Conservation (phyloP, 2,329 filamentous ascomycete species). For the Macrophomina phaseolina region DNA sequence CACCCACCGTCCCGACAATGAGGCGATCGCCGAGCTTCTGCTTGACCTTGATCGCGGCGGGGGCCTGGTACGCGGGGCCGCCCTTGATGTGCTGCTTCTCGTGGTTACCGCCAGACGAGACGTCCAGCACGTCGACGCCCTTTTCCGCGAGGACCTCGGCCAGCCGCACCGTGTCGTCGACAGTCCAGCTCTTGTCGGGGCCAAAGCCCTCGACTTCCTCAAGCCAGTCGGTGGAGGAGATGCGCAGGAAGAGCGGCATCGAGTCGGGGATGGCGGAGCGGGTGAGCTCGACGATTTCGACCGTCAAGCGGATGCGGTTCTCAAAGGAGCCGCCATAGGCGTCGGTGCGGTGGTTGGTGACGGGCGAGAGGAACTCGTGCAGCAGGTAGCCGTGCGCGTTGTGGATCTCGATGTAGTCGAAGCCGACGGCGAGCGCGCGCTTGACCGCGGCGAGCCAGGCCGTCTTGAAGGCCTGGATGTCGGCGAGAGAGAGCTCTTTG, state of each 20-base stretch:
- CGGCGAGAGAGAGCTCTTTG: conserved; percentile 69
- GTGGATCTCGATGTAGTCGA: conserved; percentile 82
- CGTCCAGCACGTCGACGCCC: conserved; percentile 83
- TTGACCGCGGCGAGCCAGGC: conserved; percentile 68
- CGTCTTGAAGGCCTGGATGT: conserved; percentile 70
- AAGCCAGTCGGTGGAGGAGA: conserved; percentile 79
- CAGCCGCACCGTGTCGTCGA: conserved; percentile 67
- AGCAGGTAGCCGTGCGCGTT: conserved; percentile 80
- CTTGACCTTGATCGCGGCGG: conserved; percentile 74
- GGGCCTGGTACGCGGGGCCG: conserved; percentile 74
- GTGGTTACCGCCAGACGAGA: conserved; percentile 77
- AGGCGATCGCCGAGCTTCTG: conserved; percentile 74
- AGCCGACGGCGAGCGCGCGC: conserved; percentile 62
- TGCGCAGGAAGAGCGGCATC: conserved; percentile 75
- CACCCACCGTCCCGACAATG: conserved; percentile 75
- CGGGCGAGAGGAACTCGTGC: conserved; percentile 70
- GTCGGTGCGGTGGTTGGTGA: conserved; percentile 72
- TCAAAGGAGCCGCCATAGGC: conserved; percentile 72
- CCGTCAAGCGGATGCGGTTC: conserved; percentile 70
- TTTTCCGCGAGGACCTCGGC: conserved; percentile 70
- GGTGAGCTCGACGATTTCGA: conserved; percentile 70
- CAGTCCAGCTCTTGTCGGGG: conserved; percentile 66
- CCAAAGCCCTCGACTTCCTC: conserved; percentile 57
- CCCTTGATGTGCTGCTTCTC: conserved; percentile 64
- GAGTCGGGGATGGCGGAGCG: conserved; percentile 66